Evolutionary conservation across 257 asterid species (phyloP), one percentile per base, ranked within the genome.

Genomic region (Rauvolfia tetraphylla): DNA sequence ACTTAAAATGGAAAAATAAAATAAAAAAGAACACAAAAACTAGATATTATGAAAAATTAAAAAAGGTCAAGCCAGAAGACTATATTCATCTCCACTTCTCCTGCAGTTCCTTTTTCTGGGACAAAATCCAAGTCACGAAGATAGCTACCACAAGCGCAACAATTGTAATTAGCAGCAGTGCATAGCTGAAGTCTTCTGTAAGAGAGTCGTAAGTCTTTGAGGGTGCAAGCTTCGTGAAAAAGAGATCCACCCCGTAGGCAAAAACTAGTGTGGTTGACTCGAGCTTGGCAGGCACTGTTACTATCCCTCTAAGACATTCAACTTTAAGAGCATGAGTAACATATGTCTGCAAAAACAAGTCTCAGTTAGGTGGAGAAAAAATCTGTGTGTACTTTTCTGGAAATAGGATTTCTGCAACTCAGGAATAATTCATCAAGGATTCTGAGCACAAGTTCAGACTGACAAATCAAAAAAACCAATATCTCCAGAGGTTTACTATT

Each of bases 231-330:
- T 86, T 88, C 33, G 96, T 92, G 82, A 92, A 93, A 73, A 95
- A 95, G 79, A 95, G 94, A 85, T 95, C 99, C 77, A 89, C 86
- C 34, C 99, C 99, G 76, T 92, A 89, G 29, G 95, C 90, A 74
- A 95, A 95, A 58, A 91, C 93, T 38, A 92, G 99, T 79, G 99
- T 87, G 63, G 99, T 95, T 2, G 99, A 95, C 88, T 95, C 99
- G 78, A 95, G 86, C 88, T 90, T 95, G 23, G 99, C 87, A 5
- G 98, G 98, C 62, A 91, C 83, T 4, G 98, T 89, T 72, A 84
- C 83, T 74, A 95, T 87, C 81, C 97, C 97, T 80, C 89, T 88
- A 29, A 95, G 96, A 71, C 97, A 96, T 86, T 91, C 98, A 82
- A 92, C 98, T 87, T 92, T 95, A 73, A 92, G 87, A 71, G 92